These are phyloP conservation scores for Yamadazyma sp. DNA, from an alignment of 805 yeast species.

Conservation along the genomic window DNA sequence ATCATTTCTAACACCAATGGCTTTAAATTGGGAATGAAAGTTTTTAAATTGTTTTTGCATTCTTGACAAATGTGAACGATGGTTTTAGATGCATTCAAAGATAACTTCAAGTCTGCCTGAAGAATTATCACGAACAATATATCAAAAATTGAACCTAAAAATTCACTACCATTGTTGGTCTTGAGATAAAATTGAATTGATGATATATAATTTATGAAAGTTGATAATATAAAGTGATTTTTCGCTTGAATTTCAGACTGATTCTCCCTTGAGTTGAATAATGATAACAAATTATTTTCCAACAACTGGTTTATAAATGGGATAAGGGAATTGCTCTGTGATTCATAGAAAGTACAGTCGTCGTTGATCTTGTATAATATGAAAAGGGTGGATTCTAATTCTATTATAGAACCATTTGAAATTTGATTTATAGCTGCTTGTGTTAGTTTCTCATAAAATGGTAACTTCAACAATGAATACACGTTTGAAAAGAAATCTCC, in stretches of 20 bases:
- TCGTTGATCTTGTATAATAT: conserved; percentile 55
- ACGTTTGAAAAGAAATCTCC: conserved; percentile 73
- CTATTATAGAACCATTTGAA: background rate
- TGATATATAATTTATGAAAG: conserved; percentile 57
- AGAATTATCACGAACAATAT: conserved; percentile 47
- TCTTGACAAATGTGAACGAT: conserved; percentile 57
- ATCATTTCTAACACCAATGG: conserved; percentile 47
- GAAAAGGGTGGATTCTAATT: conserved; percentile 60
- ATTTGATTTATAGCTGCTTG: conserved; percentile 28
- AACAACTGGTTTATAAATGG: conserved; percentile 26
- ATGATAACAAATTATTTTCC: conserved; percentile 11
- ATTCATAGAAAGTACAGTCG: conserved; percentile 42
- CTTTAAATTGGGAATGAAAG: conserved; percentile 48
- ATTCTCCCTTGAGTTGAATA: conserved; percentile 1
- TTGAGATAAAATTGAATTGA: conserved; percentile 60
- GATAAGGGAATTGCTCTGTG: conserved; percentile 16
- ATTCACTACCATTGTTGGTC: conserved; percentile 38
- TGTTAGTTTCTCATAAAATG: conserved; percentile 45
- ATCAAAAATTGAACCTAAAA: conserved; percentile 50
- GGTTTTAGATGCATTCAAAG: conserved; percentile 46
- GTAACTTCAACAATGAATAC: conserved; percentile 60
- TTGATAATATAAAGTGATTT: conserved; percentile 21
- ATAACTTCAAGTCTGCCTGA: conserved; percentile 14
- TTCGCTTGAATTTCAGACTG: background rate
- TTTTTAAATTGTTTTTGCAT: conserved; percentile 41